A percentile compares a stretch with the other conserved stretches of the same genome.
phyloP scores from a whole-genome alignment of 345 rosid species.

The Hevea brasiliensis region DNA sequence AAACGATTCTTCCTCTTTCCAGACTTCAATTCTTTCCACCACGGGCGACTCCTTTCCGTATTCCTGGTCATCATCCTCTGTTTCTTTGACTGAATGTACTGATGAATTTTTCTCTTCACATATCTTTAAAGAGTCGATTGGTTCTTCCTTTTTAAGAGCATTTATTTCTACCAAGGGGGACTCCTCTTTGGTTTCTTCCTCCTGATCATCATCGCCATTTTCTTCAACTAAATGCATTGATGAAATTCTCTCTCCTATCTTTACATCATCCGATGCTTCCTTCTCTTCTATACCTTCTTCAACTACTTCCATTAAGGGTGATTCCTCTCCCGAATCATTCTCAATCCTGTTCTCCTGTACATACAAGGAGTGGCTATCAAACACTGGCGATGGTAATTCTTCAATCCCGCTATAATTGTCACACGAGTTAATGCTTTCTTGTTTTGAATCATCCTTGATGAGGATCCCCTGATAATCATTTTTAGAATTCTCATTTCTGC shows the following conservation, averaged over 20 bases:
- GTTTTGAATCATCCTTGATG: constrained; percentile 14
- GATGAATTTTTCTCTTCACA: not conserved
- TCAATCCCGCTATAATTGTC: constrained; percentile 16
- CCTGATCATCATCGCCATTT: not conserved
- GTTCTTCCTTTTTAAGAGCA: constrained; percentile 3
- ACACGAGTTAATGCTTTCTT: constrained; percentile 15
- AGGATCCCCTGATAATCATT: constrained; percentile 18
- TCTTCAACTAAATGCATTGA: constrained; percentile 5
- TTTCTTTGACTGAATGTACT: constrained; percentile 7
- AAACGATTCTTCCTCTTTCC: constrained; percentile 5
- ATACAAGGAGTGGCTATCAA: not conserved
- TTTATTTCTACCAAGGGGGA: not conserved
- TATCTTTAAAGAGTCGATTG: not conserved
- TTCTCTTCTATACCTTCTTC: constrained; percentile 4
- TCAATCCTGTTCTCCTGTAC: not conserved
- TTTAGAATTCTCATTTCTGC: constrained; percentile 9
- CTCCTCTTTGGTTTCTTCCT: not conserved
- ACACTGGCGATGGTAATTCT: constrained; percentile 11
- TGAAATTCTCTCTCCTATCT: constrained; percentile 4
- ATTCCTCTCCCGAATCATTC: not conserved
- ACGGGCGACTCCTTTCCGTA: not conserved
- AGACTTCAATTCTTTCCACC: not conserved
- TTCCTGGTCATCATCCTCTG: not conserved
- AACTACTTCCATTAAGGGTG: not conserved
- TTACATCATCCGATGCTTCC: not conserved